Evolutionary conservation across 306 rosid species (phyloP), one percentile per base, ranked within the genome.

Genomic region (Sindora glabra): DNA sequence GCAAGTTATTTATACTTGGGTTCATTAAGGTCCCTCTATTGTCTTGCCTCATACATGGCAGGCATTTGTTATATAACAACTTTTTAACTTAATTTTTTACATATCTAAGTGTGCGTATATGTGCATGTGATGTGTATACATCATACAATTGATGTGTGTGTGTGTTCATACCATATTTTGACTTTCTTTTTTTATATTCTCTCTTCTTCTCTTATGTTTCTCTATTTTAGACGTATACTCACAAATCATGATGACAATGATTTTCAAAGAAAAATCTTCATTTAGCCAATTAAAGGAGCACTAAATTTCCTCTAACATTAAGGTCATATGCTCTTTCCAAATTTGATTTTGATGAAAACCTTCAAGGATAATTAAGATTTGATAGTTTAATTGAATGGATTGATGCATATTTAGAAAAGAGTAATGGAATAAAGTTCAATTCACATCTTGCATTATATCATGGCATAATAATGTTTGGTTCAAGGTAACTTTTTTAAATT

Each of bases 161-260:
- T 59, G 5, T 41, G 22, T 55, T 21, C 21, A 12, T 56, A 51
- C 29, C 39, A 22, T 11, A 5, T 32, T 10, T 17, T 16, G 16
- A 27, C 41, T 50, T 30, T 54, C 11, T 22, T 39, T 10, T 5
- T 29, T 5, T 29, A 29, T 5, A 29, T 47, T 59, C 51, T 45
- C 54, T 75, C 60, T 49, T 15, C 23, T 40, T 62, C 70, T 69
- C 5, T 46, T 12, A 22, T 9, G 39, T 60, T 60, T 64, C 32
- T 69, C 26, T 77, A 32, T 60, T 77, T 58, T 59, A 92, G 99
- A 86, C 77, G 86, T 78, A 76, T 72, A 86, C 92, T 84, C 99
- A 92, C 89, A 96, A 96, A 92, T 89, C 89, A 80, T 89, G 99
- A 92, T 67, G 99, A 92, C 85, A 86, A 75, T 80, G 99, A 92